Percentiles rank a stretch among this genome's conserved stretches.
Conservation (phyloP, 257 asterid species). For the Schizonepeta tenuifolia region DNA sequence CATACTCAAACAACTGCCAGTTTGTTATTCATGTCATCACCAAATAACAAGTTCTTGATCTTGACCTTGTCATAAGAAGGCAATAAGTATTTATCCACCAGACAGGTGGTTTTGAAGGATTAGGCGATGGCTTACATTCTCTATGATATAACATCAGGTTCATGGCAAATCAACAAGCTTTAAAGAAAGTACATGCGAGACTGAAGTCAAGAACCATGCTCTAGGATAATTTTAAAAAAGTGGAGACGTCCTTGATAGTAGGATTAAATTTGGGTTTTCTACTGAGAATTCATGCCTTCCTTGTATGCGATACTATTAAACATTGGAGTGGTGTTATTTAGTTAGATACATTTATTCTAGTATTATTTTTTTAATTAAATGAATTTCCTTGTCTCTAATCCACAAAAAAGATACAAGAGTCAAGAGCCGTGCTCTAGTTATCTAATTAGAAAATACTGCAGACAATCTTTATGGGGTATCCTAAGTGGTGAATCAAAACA, state of each 20-base stretch:
- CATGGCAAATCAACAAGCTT: conserved; percentile 4
- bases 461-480: neutral
- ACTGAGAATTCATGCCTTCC: neutral
- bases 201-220: conserved; percentile 12
- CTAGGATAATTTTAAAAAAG: neutral
- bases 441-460: neutral
- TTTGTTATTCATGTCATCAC: neutral
- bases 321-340: neutral
- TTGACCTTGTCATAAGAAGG: neutral
- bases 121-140: neutral
- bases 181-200: neutral
- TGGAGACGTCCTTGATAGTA: neutral
- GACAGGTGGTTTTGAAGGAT: neutral
- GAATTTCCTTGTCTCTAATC: neutral
- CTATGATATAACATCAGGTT: neutral
- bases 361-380: neutral
- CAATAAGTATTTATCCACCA: neutral
- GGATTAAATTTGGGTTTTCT: neutral
- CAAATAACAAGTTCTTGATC: conserved; percentile 1
- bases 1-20: neutral
- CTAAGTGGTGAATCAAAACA: conserved; percentile 1
- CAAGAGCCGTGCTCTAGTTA: conserved; percentile 7
- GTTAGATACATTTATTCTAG: neutral
- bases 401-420: neutral
- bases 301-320: neutral